Conservation (phyloP, 23 red algal species). For the Gracilaria caudata region DNA sequence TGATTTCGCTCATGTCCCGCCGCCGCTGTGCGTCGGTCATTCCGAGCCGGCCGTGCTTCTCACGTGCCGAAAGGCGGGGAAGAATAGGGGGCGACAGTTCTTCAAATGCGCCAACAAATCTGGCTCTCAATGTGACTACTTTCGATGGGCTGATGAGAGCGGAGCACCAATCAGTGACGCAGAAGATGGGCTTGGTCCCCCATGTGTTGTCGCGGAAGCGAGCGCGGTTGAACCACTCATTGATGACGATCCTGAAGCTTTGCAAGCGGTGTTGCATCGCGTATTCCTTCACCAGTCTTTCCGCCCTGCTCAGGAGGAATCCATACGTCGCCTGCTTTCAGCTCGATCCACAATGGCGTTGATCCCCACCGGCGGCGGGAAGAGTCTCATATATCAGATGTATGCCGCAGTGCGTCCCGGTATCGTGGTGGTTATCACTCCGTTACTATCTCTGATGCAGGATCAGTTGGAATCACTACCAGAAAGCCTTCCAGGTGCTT, state of each 20-base stretch:
- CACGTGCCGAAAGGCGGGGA: slow-evolving; percentile 19
- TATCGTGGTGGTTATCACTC: slow-evolving; percentile 75
- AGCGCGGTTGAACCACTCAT: neutral
- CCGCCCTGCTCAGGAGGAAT: slow-evolving; percentile 56
- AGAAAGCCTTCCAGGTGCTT: slow-evolving; percentile 42
- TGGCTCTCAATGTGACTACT: slow-evolving; percentile 38
- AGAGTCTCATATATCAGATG: slow-evolving; percentile 75
- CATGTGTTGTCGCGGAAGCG: neutral
- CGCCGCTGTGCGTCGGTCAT: slow-evolving; percentile 20
- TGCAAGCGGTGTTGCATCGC: slow-evolving; percentile 1
- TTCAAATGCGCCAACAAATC: slow-evolving; percentile 25
- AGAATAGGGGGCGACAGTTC: slow-evolving; percentile 32
- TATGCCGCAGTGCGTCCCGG: slow-evolving; percentile 75
- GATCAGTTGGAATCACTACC: slow-evolving; percentile 61
- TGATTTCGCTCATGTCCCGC: neutral
- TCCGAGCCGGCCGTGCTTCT: slow-evolving; percentile 3
- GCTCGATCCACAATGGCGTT: slow-evolving; percentile 58
- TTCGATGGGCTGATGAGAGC: slow-evolving; percentile 50
- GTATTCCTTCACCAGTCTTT: slow-evolving; percentile 23
- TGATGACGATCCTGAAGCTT: slow-evolving; percentile 23
- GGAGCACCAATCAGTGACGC: neutral
- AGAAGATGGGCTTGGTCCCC: neutral
- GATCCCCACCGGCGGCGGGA: slow-evolving; percentile 73
- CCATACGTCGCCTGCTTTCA: slow-evolving; percentile 30
- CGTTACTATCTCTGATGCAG: slow-evolving; percentile 67